Conservation (phyloP, 2,329 filamentous ascomycete genomes). For the Septoria linicola region DNA sequence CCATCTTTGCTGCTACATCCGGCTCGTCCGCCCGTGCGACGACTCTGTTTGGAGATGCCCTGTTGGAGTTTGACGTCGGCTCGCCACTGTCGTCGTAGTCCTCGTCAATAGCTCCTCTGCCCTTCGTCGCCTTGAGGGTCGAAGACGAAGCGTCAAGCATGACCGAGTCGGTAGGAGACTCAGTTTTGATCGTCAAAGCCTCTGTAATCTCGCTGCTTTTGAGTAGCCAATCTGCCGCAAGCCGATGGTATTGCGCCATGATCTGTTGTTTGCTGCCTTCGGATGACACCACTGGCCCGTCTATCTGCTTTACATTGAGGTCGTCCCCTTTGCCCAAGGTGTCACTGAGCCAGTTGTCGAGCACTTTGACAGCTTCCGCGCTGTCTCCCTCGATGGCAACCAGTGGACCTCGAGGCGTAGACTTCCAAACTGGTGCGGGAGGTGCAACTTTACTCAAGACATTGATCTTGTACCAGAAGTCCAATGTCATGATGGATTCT, state of each 20-base stretch:
- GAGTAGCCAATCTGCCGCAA: slow-evolving; percentile 65
- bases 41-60: slow-evolving; percentile 7
- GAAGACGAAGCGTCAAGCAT: slow-evolving; percentile 26
- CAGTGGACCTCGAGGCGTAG: slow-evolving; percentile 64
- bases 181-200: slow-evolving; percentile 23
- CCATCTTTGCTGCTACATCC: not conserved
- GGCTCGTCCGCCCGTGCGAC: slow-evolving; percentile 8
- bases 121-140: slow-evolving; percentile 11
- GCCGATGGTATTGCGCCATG: slow-evolving; percentile 59
- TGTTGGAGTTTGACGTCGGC: slow-evolving; percentile 5
- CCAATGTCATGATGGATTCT: slow-evolving; percentile 72
- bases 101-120: slow-evolving; percentile 27
- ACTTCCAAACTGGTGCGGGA: slow-evolving; percentile 52
- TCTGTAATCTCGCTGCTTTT: slow-evolving; percentile 69
- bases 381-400: slow-evolving; percentile 80
- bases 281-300: slow-evolving; percentile 47
- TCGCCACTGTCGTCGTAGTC: slow-evolving; percentile 29
- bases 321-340: slow-evolving; percentile 54
- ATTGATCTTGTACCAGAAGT: slow-evolving; percentile 72
- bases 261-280: slow-evolving; percentile 38
- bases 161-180: slow-evolving; percentile 24
- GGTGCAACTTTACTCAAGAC: slow-evolving; percentile 74
- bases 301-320: slow-evolving; percentile 51
- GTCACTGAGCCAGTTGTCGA: slow-evolving; percentile 63
- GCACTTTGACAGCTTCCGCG: slow-evolving; percentile 59